These are phyloP conservation scores for Sarocladium strictum DNA, from an alignment of 2,329 filamentous ascomycete species.

Conservation along the genomic window DNA sequence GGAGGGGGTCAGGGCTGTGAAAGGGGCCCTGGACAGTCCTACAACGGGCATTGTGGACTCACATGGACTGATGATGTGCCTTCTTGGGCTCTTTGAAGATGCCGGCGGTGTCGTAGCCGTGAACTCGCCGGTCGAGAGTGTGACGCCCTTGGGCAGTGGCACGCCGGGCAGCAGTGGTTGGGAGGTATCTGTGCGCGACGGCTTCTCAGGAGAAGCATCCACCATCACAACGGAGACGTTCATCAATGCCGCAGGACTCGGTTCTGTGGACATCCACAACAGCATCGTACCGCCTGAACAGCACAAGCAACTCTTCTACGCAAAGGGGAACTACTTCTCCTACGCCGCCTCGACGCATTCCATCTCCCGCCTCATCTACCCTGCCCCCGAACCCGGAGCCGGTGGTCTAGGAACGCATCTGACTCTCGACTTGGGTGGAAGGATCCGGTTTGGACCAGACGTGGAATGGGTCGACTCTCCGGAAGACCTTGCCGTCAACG, in stretches of 20 bases:
- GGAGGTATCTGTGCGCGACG: slow-evolving; percentile 53
- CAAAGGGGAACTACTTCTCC: slow-evolving; percentile 93
- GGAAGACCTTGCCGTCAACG: slow-evolving; percentile 62
- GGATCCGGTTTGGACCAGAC: slow-evolving; percentile 88
- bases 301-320: slow-evolving; percentile 64
- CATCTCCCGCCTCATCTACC: slow-evolving; percentile 75
- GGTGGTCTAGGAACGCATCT: slow-evolving; percentile 89
- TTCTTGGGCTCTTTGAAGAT: slow-evolving; percentile 73
- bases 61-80: slow-evolving; percentile 74
- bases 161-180: slow-evolving; percentile 56
- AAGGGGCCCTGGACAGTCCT: slow-evolving; percentile 74
- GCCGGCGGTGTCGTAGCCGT: slow-evolving; percentile 69
- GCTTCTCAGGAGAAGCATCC: slow-evolving; percentile 37
- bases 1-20: slow-evolving; percentile 66
- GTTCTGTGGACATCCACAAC: slow-evolving; percentile 72
- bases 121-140: slow-evolving; percentile 55
- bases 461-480: slow-evolving; percentile 83
- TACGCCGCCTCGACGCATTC: slow-evolving; percentile 61
- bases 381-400: slow-evolving; percentile 73
- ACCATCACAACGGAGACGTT: slow-evolving; percentile 69
- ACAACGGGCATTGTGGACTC: slow-evolving; percentile 88
- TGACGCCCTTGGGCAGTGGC: slow-evolving; percentile 41
- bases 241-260: slow-evolving; percentile 81
- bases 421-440: slow-evolving; percentile 79
- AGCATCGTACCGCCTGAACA: slow-evolving; percentile 60